Evolutionary conservation across 129 eudicot genomes (phyloP), one percentile per base, ranked within the genome.

Genomic region (Flaveria brownii): DNA sequence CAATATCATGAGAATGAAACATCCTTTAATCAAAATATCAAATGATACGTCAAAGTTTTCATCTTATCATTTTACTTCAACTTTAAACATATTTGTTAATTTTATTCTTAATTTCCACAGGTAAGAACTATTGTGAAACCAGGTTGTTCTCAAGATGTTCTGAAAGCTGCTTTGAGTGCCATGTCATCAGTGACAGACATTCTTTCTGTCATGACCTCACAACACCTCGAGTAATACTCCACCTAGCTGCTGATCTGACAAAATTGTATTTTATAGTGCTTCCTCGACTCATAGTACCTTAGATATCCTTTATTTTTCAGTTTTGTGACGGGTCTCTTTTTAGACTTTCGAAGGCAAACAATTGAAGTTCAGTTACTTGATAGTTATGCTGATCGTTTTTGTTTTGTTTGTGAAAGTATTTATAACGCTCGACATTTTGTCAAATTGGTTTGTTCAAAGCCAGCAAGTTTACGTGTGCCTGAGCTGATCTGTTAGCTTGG

Each of bases 101-200:
- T 9, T 70, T 9, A 11, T 55, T 3, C 15, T 65, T 77, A 8
- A 49, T 2, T 49, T 49, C 54, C 67, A 52, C 86, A 92, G 98
- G 98, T 92, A 68, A 85, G 90, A 55, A 80, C 87, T 2, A 90
- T 92, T 45, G 96, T 90, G 81, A 92, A 90, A 78, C 98, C 98
- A 10, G 98, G 98, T 20, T 92, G 98, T 72, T 90, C 98, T 42
- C 96, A 90, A 55, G 96, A 92, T 28, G 90, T 92, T 50, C 80
- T 92, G 76, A 90, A 86, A 78, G 98, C 88, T 8, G 98, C 98
- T 22, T 76, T 92, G 84, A 86, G 92, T 71, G 89, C 96, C 78
- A 90, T 92, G 98, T 65, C 96, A 61, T 87, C 98, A 5, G 90
- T 92, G 47, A 89, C 96, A 0, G 90, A 88, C 68, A 85, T 88